A percentile compares a stretch with the other conserved stretches of the same genome.
phyloP scores from a whole-genome alignment of 2,329 filamentous ascomycete genomes.

The Graphiopsis chlorocephala region DNA sequence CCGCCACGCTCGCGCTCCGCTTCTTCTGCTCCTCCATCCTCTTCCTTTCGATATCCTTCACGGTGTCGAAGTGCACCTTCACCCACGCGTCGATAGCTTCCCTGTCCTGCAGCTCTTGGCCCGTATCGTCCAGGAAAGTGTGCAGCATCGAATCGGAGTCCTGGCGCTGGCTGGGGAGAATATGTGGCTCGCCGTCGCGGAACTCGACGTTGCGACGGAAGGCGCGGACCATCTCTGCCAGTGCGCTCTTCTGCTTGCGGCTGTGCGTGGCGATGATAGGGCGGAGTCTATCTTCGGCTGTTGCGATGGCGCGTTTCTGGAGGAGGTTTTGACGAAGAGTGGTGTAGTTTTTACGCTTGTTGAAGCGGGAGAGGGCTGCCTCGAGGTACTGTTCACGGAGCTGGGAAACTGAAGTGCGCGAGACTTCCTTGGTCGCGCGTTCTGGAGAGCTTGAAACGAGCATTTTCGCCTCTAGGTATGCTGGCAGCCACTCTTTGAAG shows the following conservation, averaged over 20 bases:
- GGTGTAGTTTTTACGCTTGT: conserved; percentile 23
- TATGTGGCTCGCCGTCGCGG: conserved; percentile 9
- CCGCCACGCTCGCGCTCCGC: neutral
- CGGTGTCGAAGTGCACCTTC: neutral
- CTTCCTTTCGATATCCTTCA: neutral
- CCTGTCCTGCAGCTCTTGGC: conserved; percentile 16
- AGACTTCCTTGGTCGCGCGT: neutral
- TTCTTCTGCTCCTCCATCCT: neutral
- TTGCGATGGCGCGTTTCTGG: conserved; percentile 22
- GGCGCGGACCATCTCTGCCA: conserved; percentile 29
- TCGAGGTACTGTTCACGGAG: conserved; percentile 49
- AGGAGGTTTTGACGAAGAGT: conserved; percentile 20
- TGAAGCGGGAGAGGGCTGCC: conserved; percentile 40
- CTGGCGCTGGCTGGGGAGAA: conserved; percentile 20
- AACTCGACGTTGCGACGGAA: conserved; percentile 29
- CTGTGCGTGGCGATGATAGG: conserved; percentile 21
- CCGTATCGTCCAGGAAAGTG: conserved; percentile 18
- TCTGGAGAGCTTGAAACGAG: neutral
- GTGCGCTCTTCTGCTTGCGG: conserved; percentile 21
- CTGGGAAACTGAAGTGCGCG: conserved; percentile 16
- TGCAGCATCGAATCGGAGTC: conserved; percentile 27
- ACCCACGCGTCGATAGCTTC: conserved; percentile 23
- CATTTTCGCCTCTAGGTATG: conserved; percentile 38
- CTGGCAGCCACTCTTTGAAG: conserved; percentile 62
- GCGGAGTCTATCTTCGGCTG: conserved; percentile 24